These are phyloP conservation scores for Forsythia viridissima DNA, from an alignment of 257 asterid species.

Conservation along the genomic window DNA sequence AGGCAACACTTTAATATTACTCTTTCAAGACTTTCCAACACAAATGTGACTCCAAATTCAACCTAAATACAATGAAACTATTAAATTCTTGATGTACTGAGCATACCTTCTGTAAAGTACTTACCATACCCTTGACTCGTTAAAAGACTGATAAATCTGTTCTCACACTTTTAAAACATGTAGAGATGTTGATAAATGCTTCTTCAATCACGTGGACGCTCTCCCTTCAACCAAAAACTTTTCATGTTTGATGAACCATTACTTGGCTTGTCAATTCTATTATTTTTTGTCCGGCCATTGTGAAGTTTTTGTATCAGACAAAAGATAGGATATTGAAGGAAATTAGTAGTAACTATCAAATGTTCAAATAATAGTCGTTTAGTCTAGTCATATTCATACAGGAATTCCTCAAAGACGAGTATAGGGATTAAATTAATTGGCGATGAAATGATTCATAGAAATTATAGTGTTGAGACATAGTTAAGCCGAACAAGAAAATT, in stretches of 20 bases:
- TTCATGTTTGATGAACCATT: neutral
- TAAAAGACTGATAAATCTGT: no score
- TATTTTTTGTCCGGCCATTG: neutral
- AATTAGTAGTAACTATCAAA: neutral
- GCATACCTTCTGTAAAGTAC: neutral
- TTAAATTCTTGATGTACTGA: no score
- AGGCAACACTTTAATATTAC: no score
- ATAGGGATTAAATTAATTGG: neutral
- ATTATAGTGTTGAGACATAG: neutral
- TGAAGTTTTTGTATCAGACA: neutral
- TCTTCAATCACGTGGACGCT: neutral
- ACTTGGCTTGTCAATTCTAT: neutral
- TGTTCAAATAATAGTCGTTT: conserved; percentile 10
- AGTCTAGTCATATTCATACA: neutral
- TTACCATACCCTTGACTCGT: neutral
- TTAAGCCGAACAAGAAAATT: neutral
- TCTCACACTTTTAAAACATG: neutral
- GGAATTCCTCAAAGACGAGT: neutral
- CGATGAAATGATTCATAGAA: neutral
- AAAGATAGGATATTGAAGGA: neutral
- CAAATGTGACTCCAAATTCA: no score
- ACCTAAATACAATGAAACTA: no score
- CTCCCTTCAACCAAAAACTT: neutral
- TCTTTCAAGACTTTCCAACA: no score
- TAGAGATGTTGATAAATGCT: neutral